Evolutionary conservation across 177 flowering plant species (phyloP).

Genomic region (Vitis hybrid): DNA sequence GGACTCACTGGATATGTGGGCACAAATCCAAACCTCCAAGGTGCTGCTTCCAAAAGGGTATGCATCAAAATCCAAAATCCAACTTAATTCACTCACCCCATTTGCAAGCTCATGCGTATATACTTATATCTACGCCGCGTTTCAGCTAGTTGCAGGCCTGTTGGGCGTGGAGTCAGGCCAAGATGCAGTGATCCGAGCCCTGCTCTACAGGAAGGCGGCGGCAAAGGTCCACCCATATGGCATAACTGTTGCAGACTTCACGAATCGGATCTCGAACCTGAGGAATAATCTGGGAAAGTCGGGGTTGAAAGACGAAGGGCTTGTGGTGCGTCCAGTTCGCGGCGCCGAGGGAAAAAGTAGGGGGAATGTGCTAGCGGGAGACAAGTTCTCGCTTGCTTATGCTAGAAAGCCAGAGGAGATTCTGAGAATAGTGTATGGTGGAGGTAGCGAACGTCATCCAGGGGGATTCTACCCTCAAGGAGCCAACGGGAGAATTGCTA

Average conservation of each 20-base stretch:
- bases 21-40: conserved; percentile 47
- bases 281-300: conserved; percentile 36
- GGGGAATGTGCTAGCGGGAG: conserved; percentile 46
- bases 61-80: neutral
- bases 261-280: conserved; percentile 37
- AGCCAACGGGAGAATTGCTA: conserved; percentile 48
- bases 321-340: conserved; percentile 15
- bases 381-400: conserved; percentile 36
- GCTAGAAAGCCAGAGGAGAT: conserved; percentile 53
- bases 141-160: conserved; percentile 60
- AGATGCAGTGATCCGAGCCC: conserved; percentile 60
- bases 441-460: conserved; percentile 40
- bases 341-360: conserved; percentile 38
- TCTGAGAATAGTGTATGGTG: conserved; percentile 49
- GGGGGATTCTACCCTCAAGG: conserved; percentile 60
- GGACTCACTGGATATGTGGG: conserved; percentile 91
- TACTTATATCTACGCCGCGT: too few relatives aligned
- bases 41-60: conserved; percentile 40
- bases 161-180: conserved; percentile 65
- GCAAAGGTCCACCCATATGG: conserved; percentile 39
- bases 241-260: conserved; percentile 56
- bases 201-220: conserved; percentile 27
- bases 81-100: too few relatives aligned
- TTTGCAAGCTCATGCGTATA: too few relatives aligned
- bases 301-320: conserved; percentile 58